Evolutionary conservation across 768 basidiomycete species (phyloP).

Genomic region (Lyophyllum semitale): DNA sequence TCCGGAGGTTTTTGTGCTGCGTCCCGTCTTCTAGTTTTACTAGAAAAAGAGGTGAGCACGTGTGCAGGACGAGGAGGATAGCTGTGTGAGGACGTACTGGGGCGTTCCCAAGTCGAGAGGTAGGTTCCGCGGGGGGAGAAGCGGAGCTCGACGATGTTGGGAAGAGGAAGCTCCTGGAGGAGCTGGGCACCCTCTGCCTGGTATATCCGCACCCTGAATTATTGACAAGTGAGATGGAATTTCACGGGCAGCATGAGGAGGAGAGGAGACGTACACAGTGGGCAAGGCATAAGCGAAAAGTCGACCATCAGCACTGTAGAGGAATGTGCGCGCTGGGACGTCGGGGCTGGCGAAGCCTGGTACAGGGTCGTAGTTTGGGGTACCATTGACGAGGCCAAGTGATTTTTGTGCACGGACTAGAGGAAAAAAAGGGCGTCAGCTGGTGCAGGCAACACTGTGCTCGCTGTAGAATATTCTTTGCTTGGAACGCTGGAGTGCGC

Average conservation of each 20-base stretch:
- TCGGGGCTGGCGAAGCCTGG: conserved; percentile 69
- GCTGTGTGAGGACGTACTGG: conserved; percentile 42
- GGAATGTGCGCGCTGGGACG: conserved; percentile 70
- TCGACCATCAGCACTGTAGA: conserved; percentile 86
- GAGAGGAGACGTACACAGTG: conserved; percentile 52
- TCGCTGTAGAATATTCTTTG: neutral
- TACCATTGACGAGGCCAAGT: conserved; percentile 81
- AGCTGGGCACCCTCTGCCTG: conserved; percentile 74
- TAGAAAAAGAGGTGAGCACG: conserved; percentile 17
- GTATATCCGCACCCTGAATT: conserved; percentile 69
- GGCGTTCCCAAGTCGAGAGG: conserved; percentile 94
- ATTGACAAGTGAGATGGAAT: conserved; percentile 10
- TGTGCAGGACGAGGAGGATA: neutral
- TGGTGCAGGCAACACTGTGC: neutral
- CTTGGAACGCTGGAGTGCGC: neutral
- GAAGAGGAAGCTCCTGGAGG: conserved; percentile 71
- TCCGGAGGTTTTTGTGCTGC: conserved; percentile 91
- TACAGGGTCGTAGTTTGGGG: conserved; percentile 72
- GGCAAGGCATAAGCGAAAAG: conserved; percentile 85
- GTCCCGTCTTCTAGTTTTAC: conserved; percentile 88
- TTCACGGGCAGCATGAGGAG: neutral
- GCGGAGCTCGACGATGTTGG: conserved; percentile 79
- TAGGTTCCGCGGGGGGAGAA: conserved; percentile 96
- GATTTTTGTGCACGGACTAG: conserved; percentile 94
- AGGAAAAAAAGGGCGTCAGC: conserved; percentile 12